Percentiles rank a stretch among this genome's conserved stretches.
Conservation (phyloP, 352 stramenopile species). For the Peronospora farinosa region DNA sequence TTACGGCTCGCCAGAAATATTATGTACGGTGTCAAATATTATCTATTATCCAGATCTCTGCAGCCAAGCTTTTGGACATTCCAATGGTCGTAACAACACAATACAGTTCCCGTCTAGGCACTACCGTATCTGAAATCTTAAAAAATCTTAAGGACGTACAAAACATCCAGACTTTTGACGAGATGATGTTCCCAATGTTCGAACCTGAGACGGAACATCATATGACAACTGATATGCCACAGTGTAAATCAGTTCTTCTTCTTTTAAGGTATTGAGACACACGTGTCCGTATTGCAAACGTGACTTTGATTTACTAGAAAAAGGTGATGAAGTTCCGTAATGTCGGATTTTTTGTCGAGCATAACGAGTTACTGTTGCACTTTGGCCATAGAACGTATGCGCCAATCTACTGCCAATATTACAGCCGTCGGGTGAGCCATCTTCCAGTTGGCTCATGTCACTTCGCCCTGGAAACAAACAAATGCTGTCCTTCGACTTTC, state of each 20-base stretch:
- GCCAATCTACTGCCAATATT: constrained; percentile 89
- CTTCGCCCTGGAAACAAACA: no score
- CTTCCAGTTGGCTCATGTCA: constrained; percentile 87
- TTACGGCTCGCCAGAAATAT: no score
- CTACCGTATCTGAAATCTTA: constrained; percentile 76
- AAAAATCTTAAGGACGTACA: constrained; percentile 30
- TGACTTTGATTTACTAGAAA: constrained; percentile 93
- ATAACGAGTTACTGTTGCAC: constrained; percentile 84
- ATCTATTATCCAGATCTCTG: no score
- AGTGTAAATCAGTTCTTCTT: constrained; percentile 86
- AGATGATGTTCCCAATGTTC: constrained; percentile 98
- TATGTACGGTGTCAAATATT: no score
- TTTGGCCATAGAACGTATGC: constrained; percentile 91
- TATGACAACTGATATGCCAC: constrained; percentile 40
- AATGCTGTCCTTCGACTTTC: no score
- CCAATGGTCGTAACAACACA: no score
- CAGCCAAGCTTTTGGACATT: no score
- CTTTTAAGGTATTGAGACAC: constrained; percentile 96
- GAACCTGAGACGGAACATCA: constrained; percentile 87
- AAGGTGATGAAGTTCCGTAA: constrained; percentile 92
- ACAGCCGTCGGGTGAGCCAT: constrained; percentile 93
- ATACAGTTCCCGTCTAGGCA: no score
- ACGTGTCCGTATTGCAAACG: constrained; percentile 95
- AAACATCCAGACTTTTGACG: constrained; percentile 90
- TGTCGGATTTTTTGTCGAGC: constrained; percentile 93